Conservation (phyloP, 345 rosid genomes). For the Ceriops zippeliana region DNA sequence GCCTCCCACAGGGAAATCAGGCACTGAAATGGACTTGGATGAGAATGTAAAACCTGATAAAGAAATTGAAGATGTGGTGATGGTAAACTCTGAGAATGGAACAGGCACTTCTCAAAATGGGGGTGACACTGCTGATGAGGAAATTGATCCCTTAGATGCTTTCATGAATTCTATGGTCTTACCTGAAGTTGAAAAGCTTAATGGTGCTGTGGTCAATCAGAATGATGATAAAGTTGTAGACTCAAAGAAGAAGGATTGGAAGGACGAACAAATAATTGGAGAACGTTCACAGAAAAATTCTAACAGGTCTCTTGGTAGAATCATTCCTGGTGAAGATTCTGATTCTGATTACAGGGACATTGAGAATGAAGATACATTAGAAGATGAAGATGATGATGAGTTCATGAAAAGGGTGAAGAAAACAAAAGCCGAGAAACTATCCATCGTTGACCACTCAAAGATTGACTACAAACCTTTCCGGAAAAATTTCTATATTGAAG, state of each 20-base stretch:
- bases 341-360: constrained; percentile 71
- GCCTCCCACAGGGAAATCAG: constrained; percentile 37
- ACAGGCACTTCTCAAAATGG: constrained; percentile 35
- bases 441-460: constrained; percentile 91
- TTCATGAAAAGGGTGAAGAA: constrained; percentile 99
- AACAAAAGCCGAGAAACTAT: constrained; percentile 85
- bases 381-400: constrained; percentile 94
- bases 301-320: constrained; percentile 75
- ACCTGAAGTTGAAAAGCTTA: constrained; percentile 89
- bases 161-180: constrained; percentile 89
- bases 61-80: constrained; percentile 46
- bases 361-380: constrained; percentile 51
- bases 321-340: constrained; percentile 90
- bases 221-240: constrained; percentile 26
- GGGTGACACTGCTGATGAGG: constrained; percentile 52
- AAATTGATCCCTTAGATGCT: constrained; percentile 95
- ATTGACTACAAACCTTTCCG: constrained; percentile 77
- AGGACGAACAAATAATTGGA: constrained; percentile 37
- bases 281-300: constrained; percentile 50
- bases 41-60: constrained; percentile 39
- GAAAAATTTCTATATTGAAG: constrained; percentile 84
- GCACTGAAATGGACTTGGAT: constrained; percentile 56
- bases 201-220: constrained; percentile 34
- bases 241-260: constrained; percentile 28
- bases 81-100: constrained; percentile 42